Base-by-base conservation (phyloP, 306 rosid genomes). In the Cucumis cinereus region DNA sequence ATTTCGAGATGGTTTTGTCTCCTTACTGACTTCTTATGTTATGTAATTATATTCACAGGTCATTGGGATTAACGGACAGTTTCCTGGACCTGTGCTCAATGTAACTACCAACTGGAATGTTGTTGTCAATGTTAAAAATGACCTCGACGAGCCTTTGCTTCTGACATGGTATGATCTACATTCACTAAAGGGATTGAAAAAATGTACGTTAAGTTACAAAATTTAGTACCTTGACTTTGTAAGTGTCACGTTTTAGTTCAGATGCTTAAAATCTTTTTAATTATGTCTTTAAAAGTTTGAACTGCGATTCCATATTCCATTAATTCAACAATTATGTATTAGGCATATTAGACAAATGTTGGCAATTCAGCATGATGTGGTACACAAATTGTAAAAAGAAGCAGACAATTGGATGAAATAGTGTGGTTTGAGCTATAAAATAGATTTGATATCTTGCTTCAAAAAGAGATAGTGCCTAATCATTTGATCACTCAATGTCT, bases 41-140 rank as follows among this genome's bases (percentile, higher is more conserved):
- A 19, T 71, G 57, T 49, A 71, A 26, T 71, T 19, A 15, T 71
- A 47, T 28, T 49, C n/a, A 19, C 88, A 93, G 98, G 92, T 93
- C 22, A 91, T 91, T 78, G 98, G 91, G 69, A 85, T 93, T 83
- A 88, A 89, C 49, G 89, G 89, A 38, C 72, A 89, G 74, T 93
- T 91, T 83, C 98, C 96, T 20, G 98, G 98, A 79, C 92, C 92
- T 15, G 70, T 85, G 72, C 88, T 91, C 45, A 93, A 93, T 77
- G 89, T 88, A 77, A 93, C 97, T 36, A 93, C 98, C 15, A 93
- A 91, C 82, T 93, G 98, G 98, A 93, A 93, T 81, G 96, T 93
- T 62, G 90, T 91, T 80, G 84, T 93, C 74, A 93, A 93, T 75
- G 89, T 93, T 56, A 93, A 84, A 87, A 93, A 93, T 82, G 63